Percentiles rank a stretch among this genome's conserved stretches.
phyloP scores from a whole-genome alignment of 1,139 yeast genomes.

The Yamadazyma trypodendri region DNA sequence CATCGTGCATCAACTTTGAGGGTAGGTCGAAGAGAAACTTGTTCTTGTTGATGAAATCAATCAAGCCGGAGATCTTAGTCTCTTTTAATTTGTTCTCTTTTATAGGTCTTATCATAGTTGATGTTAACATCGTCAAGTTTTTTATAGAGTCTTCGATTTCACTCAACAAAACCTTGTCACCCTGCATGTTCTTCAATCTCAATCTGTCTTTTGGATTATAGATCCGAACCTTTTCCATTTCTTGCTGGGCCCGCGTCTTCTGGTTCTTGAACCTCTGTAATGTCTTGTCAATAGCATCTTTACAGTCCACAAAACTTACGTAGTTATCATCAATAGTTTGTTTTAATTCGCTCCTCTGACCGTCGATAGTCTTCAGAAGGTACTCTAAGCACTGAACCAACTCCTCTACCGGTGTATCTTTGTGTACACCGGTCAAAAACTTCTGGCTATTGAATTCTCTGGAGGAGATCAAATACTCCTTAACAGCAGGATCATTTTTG shows the following conservation, averaged over 20 bases:
- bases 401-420: conserved; percentile 65
- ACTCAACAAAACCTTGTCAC: conserved; percentile 23
- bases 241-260: conserved; percentile 39
- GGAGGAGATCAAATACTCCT: conserved; percentile 65
- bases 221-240: conserved; percentile 34
- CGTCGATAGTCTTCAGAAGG: conserved; percentile 60
- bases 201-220: conserved; percentile 37
- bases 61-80: conserved; percentile 55
- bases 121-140: conserved; percentile 56
- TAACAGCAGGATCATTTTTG: conserved; percentile 40
- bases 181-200: conserved; percentile 7
- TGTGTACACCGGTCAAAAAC: conserved; percentile 70
- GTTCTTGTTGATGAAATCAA: conserved; percentile 62
- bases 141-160: conserved; percentile 46
- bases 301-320: conserved; percentile 71
- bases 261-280: conserved; percentile 33
- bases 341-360: conserved; percentile 66
- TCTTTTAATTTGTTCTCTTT: conserved; percentile 63
- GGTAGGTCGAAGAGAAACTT: conserved; percentile 74
- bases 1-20: conserved; percentile 48
- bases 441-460: conserved; percentile 69
- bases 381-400: conserved; percentile 54
- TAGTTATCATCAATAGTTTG: conserved; percentile 72
- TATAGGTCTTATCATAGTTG: conserved; percentile 74
- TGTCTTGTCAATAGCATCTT: conserved; percentile 50